Evolutionary conservation across 1,284 basidiomycete species (phyloP).

Genomic region (Cryptococcus sp.): DNA sequence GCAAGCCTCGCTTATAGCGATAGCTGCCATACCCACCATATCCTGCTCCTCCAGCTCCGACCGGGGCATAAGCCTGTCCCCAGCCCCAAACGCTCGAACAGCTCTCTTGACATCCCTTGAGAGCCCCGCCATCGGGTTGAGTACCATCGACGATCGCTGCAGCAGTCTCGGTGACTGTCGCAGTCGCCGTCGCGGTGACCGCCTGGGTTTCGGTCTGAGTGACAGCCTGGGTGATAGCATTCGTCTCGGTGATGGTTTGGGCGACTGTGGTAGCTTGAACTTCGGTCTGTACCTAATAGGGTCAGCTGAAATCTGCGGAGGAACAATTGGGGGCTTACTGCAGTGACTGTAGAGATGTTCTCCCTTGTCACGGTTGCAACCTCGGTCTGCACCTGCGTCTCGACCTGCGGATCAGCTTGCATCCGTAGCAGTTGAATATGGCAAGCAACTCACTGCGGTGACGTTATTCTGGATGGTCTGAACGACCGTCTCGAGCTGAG

Average conservation of each 20-base stretch:
- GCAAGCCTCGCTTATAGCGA: background rate
- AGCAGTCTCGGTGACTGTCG: constrained; percentile 3
- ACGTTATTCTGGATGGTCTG: background rate
- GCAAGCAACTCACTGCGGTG: constrained; percentile 3
- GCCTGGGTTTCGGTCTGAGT: constrained; percentile 4
- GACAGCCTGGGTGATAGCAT: background rate
- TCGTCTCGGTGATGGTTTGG: constrained; percentile 1
- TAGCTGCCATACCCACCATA: constrained; percentile 1
- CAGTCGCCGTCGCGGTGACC: constrained; percentile 6
- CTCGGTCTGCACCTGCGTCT: constrained; percentile 3
- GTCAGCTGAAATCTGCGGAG: background rate
- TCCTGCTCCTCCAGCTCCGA: background rate
- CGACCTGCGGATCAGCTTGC: background rate
- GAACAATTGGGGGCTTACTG: background rate
- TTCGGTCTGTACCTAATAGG: constrained; percentile 1
- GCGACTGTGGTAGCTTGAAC: constrained; percentile 2
- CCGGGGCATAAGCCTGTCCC: background rate
- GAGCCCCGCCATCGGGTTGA: background rate
- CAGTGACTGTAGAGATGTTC: constrained; percentile 1
- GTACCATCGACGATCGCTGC: background rate
- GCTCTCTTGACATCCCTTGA: constrained; percentile 7
- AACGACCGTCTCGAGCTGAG: background rate
- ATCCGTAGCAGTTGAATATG: no score
- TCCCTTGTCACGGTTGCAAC: constrained; percentile 3
- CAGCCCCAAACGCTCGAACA: constrained; percentile 8